Base-by-base conservation (phyloP, 2,329 filamentous ascomycete genomes). In the Penicillium sp. region DNA sequence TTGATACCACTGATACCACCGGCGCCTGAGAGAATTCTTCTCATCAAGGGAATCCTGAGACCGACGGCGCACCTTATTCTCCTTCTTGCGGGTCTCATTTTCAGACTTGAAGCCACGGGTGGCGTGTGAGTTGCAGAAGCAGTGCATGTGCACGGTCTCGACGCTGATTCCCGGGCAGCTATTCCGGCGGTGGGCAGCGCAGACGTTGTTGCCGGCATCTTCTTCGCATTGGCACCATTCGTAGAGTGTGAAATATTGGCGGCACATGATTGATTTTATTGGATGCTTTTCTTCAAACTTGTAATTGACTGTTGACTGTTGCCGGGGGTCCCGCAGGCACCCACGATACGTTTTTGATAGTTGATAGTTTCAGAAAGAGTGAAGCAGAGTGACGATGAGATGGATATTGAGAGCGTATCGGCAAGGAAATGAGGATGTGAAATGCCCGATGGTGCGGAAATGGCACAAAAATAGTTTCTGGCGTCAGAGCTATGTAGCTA, bases 161-260 rank as follows among this genome's bases (percentile, higher is more conserved):
- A 70, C 57, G 35, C 63, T 67, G 16, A 72, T 46, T 1, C 69
- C 69, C 11, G 66, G 61, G 33, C 72, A 74, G 50, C 55, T 62
- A 40, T 67, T 65, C 44, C 62, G 64, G 19, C 62, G 62, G 42
- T 65, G 61, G 30, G 60, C 59, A 11, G 68, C 56, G 40, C 73
- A 75, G 42, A 67, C 50, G 35, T 60, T 66, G 41, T 70, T 60
- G 16, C 73, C 67, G 16, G 67, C 67, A 28, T 72, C 67, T 61
- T 72, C 67, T 63, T 74, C 68, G 55, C 73, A 75, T 25, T 71
- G 70, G 57, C 73, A 75, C 70, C 70, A 75, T 51, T 66, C 67
- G 58, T 75, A 75, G 3, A 70, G 59, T 33, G 70, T 74, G 55
- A 68, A 65, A 48, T 68, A 72, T 64, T 73, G 68, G 45, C 68